Base-by-base conservation (phyloP, 163 green algal species). In the Volvox carteri region DNA sequence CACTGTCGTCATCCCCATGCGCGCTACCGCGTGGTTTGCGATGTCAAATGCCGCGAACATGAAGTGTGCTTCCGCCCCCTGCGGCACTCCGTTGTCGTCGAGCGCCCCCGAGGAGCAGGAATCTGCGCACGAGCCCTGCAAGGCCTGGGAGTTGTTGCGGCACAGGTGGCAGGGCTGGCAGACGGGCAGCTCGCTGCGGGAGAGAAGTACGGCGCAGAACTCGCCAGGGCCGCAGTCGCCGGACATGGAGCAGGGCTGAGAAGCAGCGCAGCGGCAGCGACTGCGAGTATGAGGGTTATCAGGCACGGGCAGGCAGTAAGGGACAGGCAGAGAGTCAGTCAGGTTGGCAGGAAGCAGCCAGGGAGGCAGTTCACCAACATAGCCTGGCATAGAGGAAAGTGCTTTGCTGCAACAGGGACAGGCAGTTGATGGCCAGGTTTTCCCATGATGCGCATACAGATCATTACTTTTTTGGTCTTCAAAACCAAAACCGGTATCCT, bases 41-140 rank as follows among this genome's bases (percentile, higher is more conserved):
- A 75, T 75, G 65, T 23, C 70, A 30, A 78, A 78, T 39, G 39
- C 70, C 37, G 70, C 70, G 25, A 78, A 78, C 11, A 78, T 39
- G 28, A 58, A 78, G 12, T 78, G 70, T 39, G 9, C 65, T 35
- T 44, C 14, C 70, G 41, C 4, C 70, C 39, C 70, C 70, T 78
- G 30, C 39, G 37, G 28, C 70, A 78, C 37, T 35, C 39, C 70
- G 37, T 56, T 78, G 39, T 52, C 70, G 4, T 56, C 70, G 39
- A 78, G 70, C 70, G 37, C 70, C 6, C 16, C 70, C 70, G 70
- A 78, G 70, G 70, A 39, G 39, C 70, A 78, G 39, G 70, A 37
- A 19, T 14, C 9, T 6, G 70, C 70, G 70, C 70, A 78, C 37
- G 70, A 37, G 37, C 70, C 70, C 4, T 16, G 2, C 70, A 37